phyloP scores from a whole-genome alignment of 2,329 filamentous ascomycete genomes.

The Annulohypoxylon truncatum region DNA sequence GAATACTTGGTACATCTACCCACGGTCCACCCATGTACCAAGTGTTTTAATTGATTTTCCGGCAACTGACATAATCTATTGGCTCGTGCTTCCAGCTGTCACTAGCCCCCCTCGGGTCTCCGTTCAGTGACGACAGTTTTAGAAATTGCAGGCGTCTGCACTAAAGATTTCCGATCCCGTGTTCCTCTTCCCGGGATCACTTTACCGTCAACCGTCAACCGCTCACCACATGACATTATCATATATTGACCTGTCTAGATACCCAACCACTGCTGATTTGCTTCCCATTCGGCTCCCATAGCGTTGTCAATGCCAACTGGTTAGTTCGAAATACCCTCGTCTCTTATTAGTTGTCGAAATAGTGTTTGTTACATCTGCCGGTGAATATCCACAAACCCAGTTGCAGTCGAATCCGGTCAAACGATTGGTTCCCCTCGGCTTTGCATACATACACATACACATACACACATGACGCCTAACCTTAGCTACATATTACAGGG shows the following conservation, averaged over 20 bases:
- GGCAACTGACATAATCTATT: slow-evolving; percentile 4
- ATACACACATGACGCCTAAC: slow-evolving; percentile 22
- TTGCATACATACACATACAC: slow-evolving; percentile 19
- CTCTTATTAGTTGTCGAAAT: slow-evolving; percentile 25
- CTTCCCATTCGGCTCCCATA: background rate
- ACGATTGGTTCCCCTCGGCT: slow-evolving; percentile 33
- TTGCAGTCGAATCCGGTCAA: slow-evolving; percentile 27
- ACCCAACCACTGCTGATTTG: background rate
- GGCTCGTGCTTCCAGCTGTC: slow-evolving; percentile 19
- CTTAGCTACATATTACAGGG: slow-evolving; percentile 29
- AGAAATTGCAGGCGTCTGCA: background rate
- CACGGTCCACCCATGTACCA: background rate
- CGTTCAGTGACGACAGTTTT: slow-evolving; percentile 38
- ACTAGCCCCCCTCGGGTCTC: slow-evolving; percentile 15
- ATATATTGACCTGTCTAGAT: slow-evolving; percentile 8
- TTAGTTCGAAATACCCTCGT: background rate
- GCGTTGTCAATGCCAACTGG: slow-evolving; percentile 3
- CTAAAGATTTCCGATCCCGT: slow-evolving; percentile 13
- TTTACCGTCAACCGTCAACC: slow-evolving; percentile 2
- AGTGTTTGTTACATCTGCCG: slow-evolving; percentile 37
- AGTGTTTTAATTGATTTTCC: slow-evolving; percentile 1
- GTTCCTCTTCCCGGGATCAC: slow-evolving; percentile 20
- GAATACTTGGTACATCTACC: background rate
- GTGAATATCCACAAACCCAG: slow-evolving; percentile 29
- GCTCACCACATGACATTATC: background rate